Base-by-base conservation (phyloP, 768 basidiomycete genomes). In the Hericium erinaceus region DNA sequence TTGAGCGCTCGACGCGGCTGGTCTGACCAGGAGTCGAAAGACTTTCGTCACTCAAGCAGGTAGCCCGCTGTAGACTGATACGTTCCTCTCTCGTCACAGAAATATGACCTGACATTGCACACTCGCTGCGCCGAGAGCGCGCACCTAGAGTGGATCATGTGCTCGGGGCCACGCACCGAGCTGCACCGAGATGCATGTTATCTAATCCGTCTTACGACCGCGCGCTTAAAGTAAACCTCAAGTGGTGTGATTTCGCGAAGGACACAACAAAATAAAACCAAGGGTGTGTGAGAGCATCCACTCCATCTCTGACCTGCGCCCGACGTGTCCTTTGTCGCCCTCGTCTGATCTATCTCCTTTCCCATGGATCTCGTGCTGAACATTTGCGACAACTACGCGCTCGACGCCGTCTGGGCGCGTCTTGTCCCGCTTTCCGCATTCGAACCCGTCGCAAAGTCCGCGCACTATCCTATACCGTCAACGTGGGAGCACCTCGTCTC, bases 331-430 rank as follows among this genome's bases (percentile, higher is more conserved):
- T 33, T 33, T 33, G 44, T 46, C 44, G 44, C 3, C 50, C 26
- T 26, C 12, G 50, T 37, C 50, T 39, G 16, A 15, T 18, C 20
- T 8, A 18, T 4, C 37, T n/a, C 4, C 52, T 18, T 53, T 39
- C 37, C 44, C 60, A 98, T 98, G 95, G 95, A 98, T 75, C 69
- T 90, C 68, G 74, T 94, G n/a, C 82, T 98, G 52, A 58, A 75
- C 61, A 49, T 85, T 61, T 77, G 77, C 44, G 93, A 98, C 73
- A 79, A 85, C 37, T 78, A 77, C 66, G 26, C 89, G 50, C 76
- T 97, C 63, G 95, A 98, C 81, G 73, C 72, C 50, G 69, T 85
- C n/a, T 98, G 87, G 80, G 83, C 90, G 2, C 76, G 75, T 54
- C 68, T 91, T 60, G 75, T 93, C 52, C 95, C 93, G 13, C 64